Conservation (phyloP, 1,284 basidiomycete genomes). For the Rhodotorula sp. region DNA sequence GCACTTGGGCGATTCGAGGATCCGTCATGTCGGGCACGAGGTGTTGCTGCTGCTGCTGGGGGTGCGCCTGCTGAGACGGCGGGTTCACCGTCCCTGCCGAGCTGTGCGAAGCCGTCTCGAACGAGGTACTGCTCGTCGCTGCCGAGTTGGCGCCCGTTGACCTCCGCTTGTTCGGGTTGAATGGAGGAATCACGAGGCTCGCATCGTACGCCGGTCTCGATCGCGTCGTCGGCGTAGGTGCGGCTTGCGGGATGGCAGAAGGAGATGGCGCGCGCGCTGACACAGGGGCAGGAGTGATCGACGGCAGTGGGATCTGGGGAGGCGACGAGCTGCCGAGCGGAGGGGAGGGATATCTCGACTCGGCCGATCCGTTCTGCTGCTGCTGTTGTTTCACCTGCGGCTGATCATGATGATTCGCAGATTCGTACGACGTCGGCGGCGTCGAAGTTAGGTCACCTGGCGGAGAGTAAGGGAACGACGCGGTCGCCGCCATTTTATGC, state of each 20-base stretch:
- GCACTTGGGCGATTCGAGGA: background rate
- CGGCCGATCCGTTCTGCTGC: no score
- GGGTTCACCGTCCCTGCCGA: background rate
- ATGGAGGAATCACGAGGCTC: constrained; percentile 38
- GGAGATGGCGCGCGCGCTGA: background rate
- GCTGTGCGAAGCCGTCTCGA: background rate
- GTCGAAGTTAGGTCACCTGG: background rate
- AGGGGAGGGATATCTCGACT: constrained; percentile 28
- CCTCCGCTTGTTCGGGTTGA: constrained; percentile 40
- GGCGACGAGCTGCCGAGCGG: constrained; percentile 3
- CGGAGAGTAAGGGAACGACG: constrained; percentile 22
- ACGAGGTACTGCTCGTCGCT: background rate
- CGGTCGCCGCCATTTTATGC: constrained; percentile 3
- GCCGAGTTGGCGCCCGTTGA: background rate
- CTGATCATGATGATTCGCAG: no score
- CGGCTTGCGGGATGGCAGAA: background rate
- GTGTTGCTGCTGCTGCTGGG: constrained; percentile 3
- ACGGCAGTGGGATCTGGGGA: no score
- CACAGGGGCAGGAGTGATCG: background rate
- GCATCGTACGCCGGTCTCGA: constrained; percentile 26
- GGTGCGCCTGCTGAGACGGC: constrained; percentile 10
- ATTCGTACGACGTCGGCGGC: background rate
- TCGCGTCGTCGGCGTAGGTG: background rate
- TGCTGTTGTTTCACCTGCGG: no score
- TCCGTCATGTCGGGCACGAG: background rate